Evolutionary conservation across 177 flowering plant genomes (phyloP), one percentile per base, ranked within the genome.

Genomic region (Telopea speciosissima): DNA sequence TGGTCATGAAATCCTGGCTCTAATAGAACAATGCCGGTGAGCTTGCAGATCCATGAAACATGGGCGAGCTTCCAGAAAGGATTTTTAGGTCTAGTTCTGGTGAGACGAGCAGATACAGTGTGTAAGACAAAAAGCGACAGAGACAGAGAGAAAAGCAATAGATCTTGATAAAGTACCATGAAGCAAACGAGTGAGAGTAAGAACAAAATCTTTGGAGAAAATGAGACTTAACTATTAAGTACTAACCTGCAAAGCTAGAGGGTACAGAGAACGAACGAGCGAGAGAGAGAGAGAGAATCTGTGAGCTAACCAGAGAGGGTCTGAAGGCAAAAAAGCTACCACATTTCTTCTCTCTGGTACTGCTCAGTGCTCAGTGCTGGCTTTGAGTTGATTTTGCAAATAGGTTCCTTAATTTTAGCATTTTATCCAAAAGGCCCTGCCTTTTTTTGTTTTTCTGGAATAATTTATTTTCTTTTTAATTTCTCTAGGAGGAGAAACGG

Each of bases 31-130:
- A 70, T 74, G 80, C 49, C 28, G 62, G 72, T 42, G 33, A 12
- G 52, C 45, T 9, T 13, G 68, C 70, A 79, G 81, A 81, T 79
- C 84, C 82, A 77, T 54, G 62, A 73, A 79, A 75, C 67, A 76
- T 79, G 65, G 74, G 24, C 3, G n/a, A 44, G 19, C 31, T 44
- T 25, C 42, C 52, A 66, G 69, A 60, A 56, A 14, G 58, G 16
- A 31, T 33, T 36, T n/a, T 40, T 33, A 33, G 54, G 17, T 10
- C 10, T 10, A 24, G 5, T 6, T 3, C 25, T 62, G 65, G 40
- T 9, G 64, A 62, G 64, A 60, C 64, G 59, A 49, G n/a, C 14
- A 36, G 19, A 58, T 23, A 16, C 45, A 24, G 56, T 71, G 3
- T 14, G 72, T 3, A 36, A 45, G 72, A 36, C 62, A 61, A 71